Base-by-base conservation (phyloP, 148 eudicot genomes). In the Hydrangea macrophylla region DNA sequence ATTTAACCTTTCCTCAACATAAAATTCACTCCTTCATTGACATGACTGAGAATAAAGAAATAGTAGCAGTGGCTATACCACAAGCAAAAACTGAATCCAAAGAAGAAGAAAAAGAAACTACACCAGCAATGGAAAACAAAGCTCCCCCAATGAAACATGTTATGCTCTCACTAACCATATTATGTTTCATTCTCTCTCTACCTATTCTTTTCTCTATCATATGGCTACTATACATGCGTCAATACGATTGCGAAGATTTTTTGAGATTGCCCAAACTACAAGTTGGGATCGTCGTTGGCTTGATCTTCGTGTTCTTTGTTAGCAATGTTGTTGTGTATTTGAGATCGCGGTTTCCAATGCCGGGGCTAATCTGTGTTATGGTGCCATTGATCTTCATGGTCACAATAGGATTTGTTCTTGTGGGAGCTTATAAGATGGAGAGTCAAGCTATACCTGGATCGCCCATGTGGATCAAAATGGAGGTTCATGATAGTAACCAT, bases 161-260 rank as follows among this genome's bases (percentile, higher is more conserved):
- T 23, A 35, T 57, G 25, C 59, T 77, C 4, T 39, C 54, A 20
- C 10, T 73, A 53, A 68, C 57, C 32, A 35, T 64, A 35, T 1
- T 77, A 31, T n/a, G 73, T n/a, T 72, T 74, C 59, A 42, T 81
- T 31, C 71, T 81, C n/a, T 75, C 82, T 6, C 40, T 82, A 2
- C 80, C 80, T 1, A 32, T 82, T 60, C 71, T 79, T 15, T 67
- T 42, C 27, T 27, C 51, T 1, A 23, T 62, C 31, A 67, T 76
- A 28, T 82, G 78, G 80, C 71, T 82, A 2, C 13, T 76, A 2
- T 75, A 70, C 76, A 55, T 70, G 9, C 64, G 70, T 33, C 62
- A 70, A n/a, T 66, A n/a, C 55, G 68, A 79, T 11, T 82, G 86
- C 30, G 86, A 82, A 54, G 60, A 55, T 10, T 60, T 82, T 13